A percentile compares a stretch with the other conserved stretches of the same genome.
phyloP scores from a whole-genome alignment of 176 grass and related monocot genomes.

The Avena eriantha region DNA sequence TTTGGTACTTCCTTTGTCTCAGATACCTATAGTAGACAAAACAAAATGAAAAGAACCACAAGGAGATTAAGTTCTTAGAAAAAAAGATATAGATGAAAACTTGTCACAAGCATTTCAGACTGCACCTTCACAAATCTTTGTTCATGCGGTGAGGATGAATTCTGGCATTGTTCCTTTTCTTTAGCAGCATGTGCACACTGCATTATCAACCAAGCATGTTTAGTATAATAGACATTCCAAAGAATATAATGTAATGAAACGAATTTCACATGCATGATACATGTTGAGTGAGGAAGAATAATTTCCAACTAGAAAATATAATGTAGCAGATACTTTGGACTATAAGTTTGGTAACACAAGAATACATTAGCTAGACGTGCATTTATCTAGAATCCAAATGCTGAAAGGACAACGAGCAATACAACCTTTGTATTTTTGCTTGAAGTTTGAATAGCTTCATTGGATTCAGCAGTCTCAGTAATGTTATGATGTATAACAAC shows the following conservation, averaged over 20 bases:
- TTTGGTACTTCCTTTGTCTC: neutral
- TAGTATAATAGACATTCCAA: neutral
- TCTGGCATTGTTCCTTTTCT: neutral
- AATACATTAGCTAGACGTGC: neutral
- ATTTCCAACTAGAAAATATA: neutral
- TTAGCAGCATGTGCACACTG: neutral
- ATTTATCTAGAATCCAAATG: neutral
- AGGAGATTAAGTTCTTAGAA: neutral
- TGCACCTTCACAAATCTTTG: neutral
- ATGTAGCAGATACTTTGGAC: neutral
- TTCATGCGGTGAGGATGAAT: neutral
- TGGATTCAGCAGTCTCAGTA: neutral
- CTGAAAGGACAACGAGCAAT: neutral
- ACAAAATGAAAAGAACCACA: neutral
- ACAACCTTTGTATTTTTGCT: neutral
- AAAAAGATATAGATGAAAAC: neutral
- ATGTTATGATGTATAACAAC: neutral
- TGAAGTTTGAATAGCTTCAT: neutral
- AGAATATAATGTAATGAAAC: too few species aligned
- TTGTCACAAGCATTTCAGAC: neutral
- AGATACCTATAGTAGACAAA: neutral
- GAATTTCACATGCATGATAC: too few species aligned
- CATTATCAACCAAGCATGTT: neutral
- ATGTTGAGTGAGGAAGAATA: neutral
- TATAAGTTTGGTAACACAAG: neutral